Conservation (phyloP, 371 early-diverging fungal species). For the Mucor lusitanicus region DNA sequence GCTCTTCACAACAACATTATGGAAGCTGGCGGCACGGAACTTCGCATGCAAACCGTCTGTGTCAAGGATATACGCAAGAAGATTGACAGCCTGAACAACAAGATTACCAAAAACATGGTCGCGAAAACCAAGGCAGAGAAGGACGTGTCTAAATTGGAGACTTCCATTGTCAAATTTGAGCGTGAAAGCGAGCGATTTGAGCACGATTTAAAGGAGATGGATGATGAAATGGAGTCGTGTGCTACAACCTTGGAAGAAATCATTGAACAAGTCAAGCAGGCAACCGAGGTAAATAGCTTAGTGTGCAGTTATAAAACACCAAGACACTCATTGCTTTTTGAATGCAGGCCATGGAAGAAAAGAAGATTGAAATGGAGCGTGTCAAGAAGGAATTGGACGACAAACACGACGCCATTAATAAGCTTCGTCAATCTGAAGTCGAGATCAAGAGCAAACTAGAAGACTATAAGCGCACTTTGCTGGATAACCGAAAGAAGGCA, state of each 20-base stretch:
- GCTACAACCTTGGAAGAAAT: constrained; percentile 52
- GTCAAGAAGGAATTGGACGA: constrained; percentile 71
- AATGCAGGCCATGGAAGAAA: constrained; percentile 65
- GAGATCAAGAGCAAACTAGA: constrained; percentile 54
- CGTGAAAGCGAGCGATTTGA: constrained; percentile 66
- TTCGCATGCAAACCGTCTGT: constrained; percentile 84
- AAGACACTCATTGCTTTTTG: background rate
- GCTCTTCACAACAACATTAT: constrained; percentile 86
- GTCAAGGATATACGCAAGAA: constrained; percentile 83
- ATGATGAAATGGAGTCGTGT: constrained; percentile 55
- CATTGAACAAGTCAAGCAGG: constrained; percentile 49
- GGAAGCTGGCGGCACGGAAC: constrained; percentile 86
- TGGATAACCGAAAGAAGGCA: constrained; percentile 54
- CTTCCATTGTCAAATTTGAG: constrained; percentile 67
- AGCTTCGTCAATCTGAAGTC: constrained; percentile 67
- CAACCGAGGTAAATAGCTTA: constrained; percentile 19
- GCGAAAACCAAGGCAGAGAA: constrained; percentile 78
- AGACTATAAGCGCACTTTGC: constrained; percentile 52
- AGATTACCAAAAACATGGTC: constrained; percentile 68
- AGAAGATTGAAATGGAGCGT: constrained; percentile 65
- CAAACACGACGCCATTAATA: constrained; percentile 63
- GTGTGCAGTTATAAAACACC: background rate
- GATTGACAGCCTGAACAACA: constrained; percentile 64
- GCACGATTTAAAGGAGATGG: constrained; percentile 59
- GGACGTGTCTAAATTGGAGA: constrained; percentile 66